Base-by-base conservation (phyloP, 768 basidiomycete species). In the Mycena albidolilacea region DNA sequence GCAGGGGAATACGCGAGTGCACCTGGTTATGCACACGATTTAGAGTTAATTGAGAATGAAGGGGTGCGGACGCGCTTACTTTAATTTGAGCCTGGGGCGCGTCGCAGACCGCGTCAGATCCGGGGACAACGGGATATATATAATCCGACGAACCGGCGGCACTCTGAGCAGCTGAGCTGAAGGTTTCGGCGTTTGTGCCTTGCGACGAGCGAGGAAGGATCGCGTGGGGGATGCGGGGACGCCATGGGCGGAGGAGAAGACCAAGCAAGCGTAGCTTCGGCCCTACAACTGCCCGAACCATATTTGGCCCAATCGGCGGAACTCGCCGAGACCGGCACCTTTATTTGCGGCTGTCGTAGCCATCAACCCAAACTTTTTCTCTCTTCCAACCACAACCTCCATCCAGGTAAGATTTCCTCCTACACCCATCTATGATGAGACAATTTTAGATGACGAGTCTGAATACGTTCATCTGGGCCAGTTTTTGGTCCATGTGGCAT, bases 401-500 rank as follows among this genome's bases (percentile, higher is more conserved):
- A n/a, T 72, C 71, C 66, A 69, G 76, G 77, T 82, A 69, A 76
- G 79, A 71, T 52, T 74, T 58, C 46, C 55, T 62, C 71, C 71
- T 65, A 57, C 69, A 50, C 23, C 46, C 67, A 72, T 80, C 57
- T 72, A 77, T 79, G 87, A 87, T 87, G 87, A 87, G 72, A 71
- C 75, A 70, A 61, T 66, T 79, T 79, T 85, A 88, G 87, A 89
- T 89, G 88, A 88, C 95, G 95, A 96, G 95, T 96, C 95, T 86
- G 95, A 96, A 82, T 30, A 30, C 64, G 73, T 80, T 79, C 80
- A 81, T 61, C 77, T 73, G 79, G 72, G 79, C 76, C 85, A 86
- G 88, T 90, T 91, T 90, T 88, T 87, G 81, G 82, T 78, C 21
- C 69, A 66, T 21, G 14, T 62, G 69, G 54, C 61, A 67, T 70